Base-by-base conservation (phyloP, 441 rosid species). In the Flueggea neowawraea region DNA sequence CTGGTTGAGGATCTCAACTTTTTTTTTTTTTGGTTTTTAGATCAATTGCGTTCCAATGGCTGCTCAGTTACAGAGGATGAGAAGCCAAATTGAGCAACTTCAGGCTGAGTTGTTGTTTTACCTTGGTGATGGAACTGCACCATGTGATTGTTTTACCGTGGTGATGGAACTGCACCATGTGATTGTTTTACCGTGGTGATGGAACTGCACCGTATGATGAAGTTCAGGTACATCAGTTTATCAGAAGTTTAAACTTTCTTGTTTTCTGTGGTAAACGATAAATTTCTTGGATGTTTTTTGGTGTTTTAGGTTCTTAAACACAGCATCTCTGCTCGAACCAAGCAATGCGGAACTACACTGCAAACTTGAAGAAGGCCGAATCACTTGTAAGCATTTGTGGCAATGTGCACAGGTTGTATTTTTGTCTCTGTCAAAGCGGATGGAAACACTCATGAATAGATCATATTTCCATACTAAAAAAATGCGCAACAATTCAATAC, bases 51-150 rank as follows among this genome's bases (percentile, higher is more conserved):
- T 91, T 68, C 99, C 98, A 66, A 55, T 80, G 87, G 75, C 93
- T 9, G 80, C 85, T 70, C 93, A 88, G 54, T 65, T 89, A 83
- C 99, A 86, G 82, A 74, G 85, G 70, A 86, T 95, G 98, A 85
- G 89, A 56, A 88, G 90, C 57, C 97, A 95, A 84, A 88, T 95
- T 73, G 99, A 95, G 78, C 97, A 89, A 55, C 74, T 95, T 81
- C 95, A 91, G 55, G 65, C 96, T 39, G 98, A 95, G 66, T 80
- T 91, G 69, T 31, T 84, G 55, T 84, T 89, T 68, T 89, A 85
- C 72, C 87, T 92, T 12, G 91, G 96, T 63, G 98, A 88, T 73
- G 73, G 76, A 31, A 74, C 73, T 57, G 54, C 68, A 16, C 84
- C 91, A 60, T 91, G 80, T 77, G 98, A 95, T 64, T n/a, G n/a